A percentile compares a stretch with the other conserved stretches of the same genome.
These are phyloP conservation scores for Chalciporus chontae DNA, from an alignment of 768 basidiomycete species.

Conservation along the genomic window DNA sequence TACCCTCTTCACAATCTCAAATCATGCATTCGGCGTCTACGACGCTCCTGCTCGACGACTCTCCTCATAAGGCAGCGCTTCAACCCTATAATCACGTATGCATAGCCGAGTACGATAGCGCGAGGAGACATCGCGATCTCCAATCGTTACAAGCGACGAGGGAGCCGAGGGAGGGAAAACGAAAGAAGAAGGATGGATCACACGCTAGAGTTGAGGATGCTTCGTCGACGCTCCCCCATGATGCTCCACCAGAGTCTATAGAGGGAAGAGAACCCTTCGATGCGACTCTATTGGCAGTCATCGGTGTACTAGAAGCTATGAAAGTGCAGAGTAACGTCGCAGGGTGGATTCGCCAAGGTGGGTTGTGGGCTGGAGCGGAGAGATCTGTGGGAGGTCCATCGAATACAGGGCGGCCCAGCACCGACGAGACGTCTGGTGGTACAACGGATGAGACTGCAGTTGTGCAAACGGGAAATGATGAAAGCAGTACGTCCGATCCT, in stretches of 20 bases:
- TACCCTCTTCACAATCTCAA: constrained; percentile 3
- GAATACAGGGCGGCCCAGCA: not conserved
- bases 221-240: not conserved
- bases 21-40: constrained; percentile 40
- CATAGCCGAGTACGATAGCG: constrained; percentile 60
- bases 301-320: constrained; percentile 61
- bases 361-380: constrained; percentile 32
- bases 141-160: constrained; percentile 21
- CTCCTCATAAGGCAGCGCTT: constrained; percentile 50
- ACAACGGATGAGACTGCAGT: not conserved
- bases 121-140: constrained; percentile 40
- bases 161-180: constrained; percentile 10
- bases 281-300: constrained; percentile 53
- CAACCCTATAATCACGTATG: constrained; percentile 85
- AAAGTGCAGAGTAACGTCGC: constrained; percentile 62
- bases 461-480: constrained; percentile 13
- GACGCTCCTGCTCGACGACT: constrained; percentile 52
- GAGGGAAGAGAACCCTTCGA: constrained; percentile 37
- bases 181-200: constrained; percentile 4
- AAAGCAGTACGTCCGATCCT: constrained; percentile 10
- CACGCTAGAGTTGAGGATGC: not conserved
- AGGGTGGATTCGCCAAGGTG: constrained; percentile 61
- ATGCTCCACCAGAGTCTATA: not conserved
- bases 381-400: not conserved
- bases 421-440: not conserved